Base-by-base conservation (phyloP, 2,329 filamentous ascomycete genomes). In the Coniosporium uncinatum region DNA sequence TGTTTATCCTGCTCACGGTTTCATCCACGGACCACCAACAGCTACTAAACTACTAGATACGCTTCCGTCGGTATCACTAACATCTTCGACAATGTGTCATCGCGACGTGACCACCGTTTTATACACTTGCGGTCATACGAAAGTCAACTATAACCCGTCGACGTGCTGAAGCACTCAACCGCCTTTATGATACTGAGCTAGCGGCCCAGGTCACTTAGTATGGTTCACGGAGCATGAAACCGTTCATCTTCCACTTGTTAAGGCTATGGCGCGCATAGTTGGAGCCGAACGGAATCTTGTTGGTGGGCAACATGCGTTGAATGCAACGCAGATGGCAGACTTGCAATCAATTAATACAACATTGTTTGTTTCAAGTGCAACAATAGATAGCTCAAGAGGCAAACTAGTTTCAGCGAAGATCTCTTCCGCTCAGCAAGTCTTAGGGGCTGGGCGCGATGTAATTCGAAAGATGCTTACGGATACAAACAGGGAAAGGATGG, bases 161-260 rank as follows among this genome's bases (percentile, higher is more conserved):
- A 27, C 37, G 41, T 29, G 37, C 37, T 16, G 41, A 43, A 40
- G 41, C 41, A 43, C 36, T 43, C 4, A 43, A 43, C 40, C 41
- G 41, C 36, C 36, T 43, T 11, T 43, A 40, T 27, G 34, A 32
- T 18, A 43, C 41, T 20, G 27, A 43, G 6, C 34, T 35, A 35
- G 41, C 41, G 27, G 36, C 34, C 8, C 16, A 43, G 36, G 41
- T 37, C 41, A 40, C 29, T 43, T 22, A 18, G 41, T 40, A 17
- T 40, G 37, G 41, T 43, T 43, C 34, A 40, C 17, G 14, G 35
- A 40, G 22, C 24, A 43, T 19, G 18, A 40, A 40, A 4, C 35
- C 16, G n/a, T 16, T 21, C 24, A 32, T 35, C 37, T 43, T 35
- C 36, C 41, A 5, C 36, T 43, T 14, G 17, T 43, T 22, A 32